These are phyloP conservation scores for Leucaena leucocephala DNA, from an alignment of 306 rosid species.

Conservation along the genomic window DNA sequence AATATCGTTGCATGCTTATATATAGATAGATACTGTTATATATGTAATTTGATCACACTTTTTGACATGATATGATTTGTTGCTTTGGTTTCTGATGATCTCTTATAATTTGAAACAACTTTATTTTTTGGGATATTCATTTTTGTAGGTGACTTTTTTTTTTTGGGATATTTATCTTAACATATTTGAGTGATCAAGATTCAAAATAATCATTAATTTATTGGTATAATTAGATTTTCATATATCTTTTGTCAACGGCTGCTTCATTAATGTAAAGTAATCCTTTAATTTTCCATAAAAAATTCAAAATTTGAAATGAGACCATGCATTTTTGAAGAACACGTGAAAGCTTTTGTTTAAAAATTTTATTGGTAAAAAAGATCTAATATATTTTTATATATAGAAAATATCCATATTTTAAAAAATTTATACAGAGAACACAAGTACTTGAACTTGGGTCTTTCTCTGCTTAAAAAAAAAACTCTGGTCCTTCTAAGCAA, in stretches of 20 bases:
- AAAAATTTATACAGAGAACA: too few relatives aligned
- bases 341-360: too few relatives aligned
- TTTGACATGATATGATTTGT: slow-evolving; percentile 11
- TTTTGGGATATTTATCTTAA: background rate
- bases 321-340: too few relatives aligned
- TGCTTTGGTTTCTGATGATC: background rate
- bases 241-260: background rate
- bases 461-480: too few relatives aligned
- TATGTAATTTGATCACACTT: slow-evolving; percentile 2
- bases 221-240: background rate
- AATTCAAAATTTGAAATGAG: background rate
- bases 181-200: background rate
- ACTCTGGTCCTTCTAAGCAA: too few relatives aligned
- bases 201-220: background rate
- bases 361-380: too few relatives aligned
- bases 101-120: background rate
- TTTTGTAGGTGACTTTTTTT: too few relatives aligned
- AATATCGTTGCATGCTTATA: background rate
- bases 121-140: background rate
- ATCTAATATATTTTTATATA: too few relatives aligned
- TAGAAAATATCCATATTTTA: too few relatives aligned
- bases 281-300: background rate
- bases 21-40: background rate
- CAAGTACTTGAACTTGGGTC: too few relatives aligned
- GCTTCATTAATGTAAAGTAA: background rate